Conservation (phyloP, 495 filamentous ascomycete genomes). For the Cenococcum geophilum region DNA sequence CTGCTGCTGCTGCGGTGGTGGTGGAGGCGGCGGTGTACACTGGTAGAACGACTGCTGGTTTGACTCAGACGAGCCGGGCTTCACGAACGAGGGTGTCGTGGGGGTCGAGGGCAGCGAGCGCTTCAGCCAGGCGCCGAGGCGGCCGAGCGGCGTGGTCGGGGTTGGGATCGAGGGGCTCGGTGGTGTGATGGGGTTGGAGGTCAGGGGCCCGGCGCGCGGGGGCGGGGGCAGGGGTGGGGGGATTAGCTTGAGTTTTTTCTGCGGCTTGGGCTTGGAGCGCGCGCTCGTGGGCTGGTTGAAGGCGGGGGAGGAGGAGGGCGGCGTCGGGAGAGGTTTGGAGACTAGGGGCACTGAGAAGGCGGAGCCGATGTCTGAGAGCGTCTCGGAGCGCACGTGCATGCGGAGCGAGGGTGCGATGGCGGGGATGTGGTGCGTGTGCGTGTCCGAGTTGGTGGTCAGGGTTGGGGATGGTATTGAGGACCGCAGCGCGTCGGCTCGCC, state of each 20-base stretch:
- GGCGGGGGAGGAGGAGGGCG: conserved; percentile 9
- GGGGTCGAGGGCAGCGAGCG: conserved; percentile 24
- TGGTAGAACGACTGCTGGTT: conserved; percentile 18
- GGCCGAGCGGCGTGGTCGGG: conserved; percentile 23
- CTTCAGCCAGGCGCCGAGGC: conserved; percentile 27
- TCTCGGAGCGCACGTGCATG: conserved; percentile 32
- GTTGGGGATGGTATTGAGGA: conserved; percentile 20
- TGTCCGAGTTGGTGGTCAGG: conserved; percentile 21
- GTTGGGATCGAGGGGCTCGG: conserved; percentile 22
- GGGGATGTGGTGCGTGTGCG: too few relatives aligned
- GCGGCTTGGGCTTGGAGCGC: conserved; percentile 1
- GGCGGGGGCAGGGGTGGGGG: conserved; percentile 9
- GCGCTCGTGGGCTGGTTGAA: conserved; percentile 7
- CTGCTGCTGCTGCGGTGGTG: not conserved
- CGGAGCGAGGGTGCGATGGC: conserved; percentile 31
- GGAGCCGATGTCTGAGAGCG: conserved; percentile 34
- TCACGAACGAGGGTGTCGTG: conserved; percentile 15
- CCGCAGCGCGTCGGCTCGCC: conserved; percentile 28
- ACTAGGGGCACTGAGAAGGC: conserved; percentile 30
- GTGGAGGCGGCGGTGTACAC: conserved; percentile 5
- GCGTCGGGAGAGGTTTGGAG: conserved; percentile 25
- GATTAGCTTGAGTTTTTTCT: conserved; percentile 12
- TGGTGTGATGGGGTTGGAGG: conserved; percentile 30
- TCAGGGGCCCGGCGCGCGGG: conserved; percentile 10
- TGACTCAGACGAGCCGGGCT: not conserved